Conservation (phyloP, 192 early-diverging fungal species). For the Funneliformis mosseae region DNA sequence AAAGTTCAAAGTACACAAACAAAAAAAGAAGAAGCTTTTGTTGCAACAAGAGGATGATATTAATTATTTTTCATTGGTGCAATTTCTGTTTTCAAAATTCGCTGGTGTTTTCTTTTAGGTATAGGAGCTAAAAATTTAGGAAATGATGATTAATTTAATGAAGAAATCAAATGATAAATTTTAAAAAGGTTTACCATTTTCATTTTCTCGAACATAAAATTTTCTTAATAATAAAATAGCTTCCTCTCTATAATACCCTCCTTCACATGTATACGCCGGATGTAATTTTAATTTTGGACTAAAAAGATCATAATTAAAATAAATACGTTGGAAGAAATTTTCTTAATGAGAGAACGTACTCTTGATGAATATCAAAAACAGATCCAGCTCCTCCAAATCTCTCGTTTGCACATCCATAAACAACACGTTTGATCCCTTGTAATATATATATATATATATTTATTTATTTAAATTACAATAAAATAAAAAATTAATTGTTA, state of each 20-base stretch:
- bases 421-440: slow-evolving; percentile 78
- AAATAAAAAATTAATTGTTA: background rate
- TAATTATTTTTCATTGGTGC: background rate
- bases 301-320: slow-evolving; percentile 26
- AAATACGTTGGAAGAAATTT: background rate
- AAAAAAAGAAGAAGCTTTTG: background rate
- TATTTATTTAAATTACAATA: too few relatives aligned
- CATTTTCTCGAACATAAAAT: slow-evolving; percentile 94
- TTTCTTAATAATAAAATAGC: slow-evolving; percentile 84
- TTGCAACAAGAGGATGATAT: background rate
- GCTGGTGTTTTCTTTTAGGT: slow-evolving; percentile 85
- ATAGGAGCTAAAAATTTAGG: slow-evolving; percentile 66
- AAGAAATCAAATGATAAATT: background rate
- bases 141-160: background rate
- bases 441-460: too few relatives aligned
- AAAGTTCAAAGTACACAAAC: too few relatives aligned
- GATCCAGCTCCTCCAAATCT: slow-evolving; percentile 97
- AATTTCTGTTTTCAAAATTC: slow-evolving; percentile 76
- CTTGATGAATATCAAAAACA: slow-evolving; percentile 74
- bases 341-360: slow-evolving; percentile 54
- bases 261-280: slow-evolving; percentile 58
- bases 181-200: slow-evolving; percentile 59
- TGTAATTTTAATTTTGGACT: slow-evolving; percentile 38
- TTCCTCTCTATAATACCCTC: slow-evolving; percentile 76
- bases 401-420: slow-evolving; percentile 92